phyloP scores from a whole-genome alignment of 331 rosid genomes.

The Arachis monticola region DNA sequence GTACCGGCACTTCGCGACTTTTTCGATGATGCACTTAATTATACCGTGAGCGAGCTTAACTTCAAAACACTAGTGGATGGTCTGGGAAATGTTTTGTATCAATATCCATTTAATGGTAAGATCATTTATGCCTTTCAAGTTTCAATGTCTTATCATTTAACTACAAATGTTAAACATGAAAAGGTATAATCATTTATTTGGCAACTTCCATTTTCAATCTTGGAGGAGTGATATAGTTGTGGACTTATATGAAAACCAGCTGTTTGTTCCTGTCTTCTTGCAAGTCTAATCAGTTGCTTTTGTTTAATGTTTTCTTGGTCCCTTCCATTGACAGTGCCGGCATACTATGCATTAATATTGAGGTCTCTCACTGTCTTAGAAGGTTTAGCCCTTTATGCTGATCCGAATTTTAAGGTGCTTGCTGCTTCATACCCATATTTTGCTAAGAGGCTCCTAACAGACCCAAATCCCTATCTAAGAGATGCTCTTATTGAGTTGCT shows the following conservation, averaged over 20 bases:
- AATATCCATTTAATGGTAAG: slow-evolving; percentile 95
- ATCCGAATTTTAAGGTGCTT: slow-evolving; percentile 98
- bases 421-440: slow-evolving; percentile 98
- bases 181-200: not conserved
- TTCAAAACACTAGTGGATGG: slow-evolving; percentile 95
- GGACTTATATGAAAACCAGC: slow-evolving; percentile 20
- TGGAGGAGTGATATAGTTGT: slow-evolving; percentile 29
- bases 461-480: slow-evolving; percentile 97
- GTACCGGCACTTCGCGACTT: slow-evolving; percentile 85
- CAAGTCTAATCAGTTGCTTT: slow-evolving; percentile 40
- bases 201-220: slow-evolving; percentile 21
- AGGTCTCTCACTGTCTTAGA: slow-evolving; percentile 96
- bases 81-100: slow-evolving; percentile 86
- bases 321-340: slow-evolving; percentile 72
- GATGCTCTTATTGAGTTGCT: slow-evolving; percentile 95
- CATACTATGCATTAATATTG: slow-evolving; percentile 90
- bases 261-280: slow-evolving; percentile 24
- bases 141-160: not conserved
- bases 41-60: slow-evolving; percentile 90
- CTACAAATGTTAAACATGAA: not conserved
- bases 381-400: slow-evolving; percentile 95
- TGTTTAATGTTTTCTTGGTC: slow-evolving; percentile 22
- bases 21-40: slow-evolving; percentile 87
- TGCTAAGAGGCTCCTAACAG: slow-evolving; percentile 95
- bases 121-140: slow-evolving; percentile 19